phyloP scores from a whole-genome alignment of 768 basidiomycete species.

The Amanita thiersii region DNA sequence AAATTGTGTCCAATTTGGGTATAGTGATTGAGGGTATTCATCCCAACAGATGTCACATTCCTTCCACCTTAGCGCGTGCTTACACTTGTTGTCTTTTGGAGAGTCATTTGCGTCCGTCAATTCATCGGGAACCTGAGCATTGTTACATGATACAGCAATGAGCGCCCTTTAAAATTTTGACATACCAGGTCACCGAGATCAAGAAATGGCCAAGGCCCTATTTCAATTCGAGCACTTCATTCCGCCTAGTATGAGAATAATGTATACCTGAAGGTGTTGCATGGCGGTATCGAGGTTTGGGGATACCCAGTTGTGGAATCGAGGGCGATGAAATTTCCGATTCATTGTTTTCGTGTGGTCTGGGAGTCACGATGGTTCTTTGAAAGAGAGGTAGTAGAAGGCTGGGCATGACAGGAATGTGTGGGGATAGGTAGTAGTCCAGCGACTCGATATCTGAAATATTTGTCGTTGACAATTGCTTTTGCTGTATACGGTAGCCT shows the following conservation, averaged over 20 bases:
- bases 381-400: background rate
- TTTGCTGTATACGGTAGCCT: too few species aligned
- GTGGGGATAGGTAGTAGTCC: too few species aligned
- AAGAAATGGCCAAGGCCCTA: constrained; percentile 9
- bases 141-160: background rate
- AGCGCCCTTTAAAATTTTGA: background rate
- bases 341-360: too few species aligned
- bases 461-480: too few species aligned
- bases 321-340: too few species aligned
- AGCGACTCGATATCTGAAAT: too few species aligned
- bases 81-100: constrained; percentile 1
- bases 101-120: background rate
- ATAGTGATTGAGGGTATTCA: constrained; percentile 36
- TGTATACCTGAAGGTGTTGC: constrained; percentile 7
- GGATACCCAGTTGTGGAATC: too few species aligned
- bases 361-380: background rate
- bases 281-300: constrained; percentile 7
- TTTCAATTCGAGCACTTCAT: background rate
- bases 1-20: constrained; percentile 46
- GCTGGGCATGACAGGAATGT: too few species aligned
- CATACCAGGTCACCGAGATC: background rate
- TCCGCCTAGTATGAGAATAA: background rate
- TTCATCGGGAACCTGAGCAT: constrained; percentile 1
- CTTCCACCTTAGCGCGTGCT: background rate
- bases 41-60: constrained; percentile 22